Evolutionary conservation across 2,329 filamentous ascomycete species (phyloP).

Genomic region (Aureobasidium musti): DNA sequence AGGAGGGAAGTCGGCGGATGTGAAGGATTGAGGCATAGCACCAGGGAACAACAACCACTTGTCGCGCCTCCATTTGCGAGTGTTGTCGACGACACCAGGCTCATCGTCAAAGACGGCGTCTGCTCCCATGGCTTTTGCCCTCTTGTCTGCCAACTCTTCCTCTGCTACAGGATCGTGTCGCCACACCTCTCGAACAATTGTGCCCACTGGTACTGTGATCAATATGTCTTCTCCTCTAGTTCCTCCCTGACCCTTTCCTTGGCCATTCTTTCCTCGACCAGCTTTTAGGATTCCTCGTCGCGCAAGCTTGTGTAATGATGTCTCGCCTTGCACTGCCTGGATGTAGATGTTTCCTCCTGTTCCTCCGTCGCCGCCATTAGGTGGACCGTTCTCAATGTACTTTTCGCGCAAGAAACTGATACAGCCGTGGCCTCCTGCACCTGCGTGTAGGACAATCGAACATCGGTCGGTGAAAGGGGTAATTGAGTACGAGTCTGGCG

Average conservation of each 20-base stretch:
- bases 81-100: constrained; percentile 41
- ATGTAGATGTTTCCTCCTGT: constrained; percentile 92
- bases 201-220: constrained; percentile 89
- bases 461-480: constrained; percentile 88
- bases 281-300: constrained; percentile 73
- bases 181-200: constrained; percentile 79
- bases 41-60: constrained; percentile 90
- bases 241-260: constrained; percentile 72
- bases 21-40: constrained; percentile 69
- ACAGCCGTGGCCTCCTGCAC: constrained; percentile 84
- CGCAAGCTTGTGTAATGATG: constrained; percentile 87
- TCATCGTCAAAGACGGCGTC: constrained; percentile 42
- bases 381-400: constrained; percentile 81
- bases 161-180: constrained; percentile 75
- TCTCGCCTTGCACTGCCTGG: constrained; percentile 87
- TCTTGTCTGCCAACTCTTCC: constrained; percentile 52
- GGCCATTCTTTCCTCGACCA: constrained; percentile 73
- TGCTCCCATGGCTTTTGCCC: constrained; percentile 38
- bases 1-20: constrained; percentile 59
- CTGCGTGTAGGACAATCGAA: constrained; percentile 73
- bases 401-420: constrained; percentile 93
- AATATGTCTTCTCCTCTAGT: constrained; percentile 83
- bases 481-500: constrained; percentile 78
- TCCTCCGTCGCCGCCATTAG: constrained; percentile 93
- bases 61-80: constrained; percentile 54